Evolutionary conservation across 1,284 basidiomycete genomes (phyloP).

Genomic region (Trametes polyzona): DNA sequence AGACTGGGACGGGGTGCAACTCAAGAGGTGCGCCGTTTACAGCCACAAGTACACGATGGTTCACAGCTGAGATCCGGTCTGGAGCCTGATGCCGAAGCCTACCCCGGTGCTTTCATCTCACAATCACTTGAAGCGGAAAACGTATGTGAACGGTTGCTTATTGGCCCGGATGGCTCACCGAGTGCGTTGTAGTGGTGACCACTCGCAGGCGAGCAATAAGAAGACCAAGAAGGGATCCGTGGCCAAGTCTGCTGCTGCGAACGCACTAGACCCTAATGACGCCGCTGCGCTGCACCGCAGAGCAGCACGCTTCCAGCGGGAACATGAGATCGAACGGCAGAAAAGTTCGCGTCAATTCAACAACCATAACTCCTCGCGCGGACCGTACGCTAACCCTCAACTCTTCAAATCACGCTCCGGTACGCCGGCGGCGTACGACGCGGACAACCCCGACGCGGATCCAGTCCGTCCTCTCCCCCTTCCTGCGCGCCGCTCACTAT

Average conservation of each 20-base stretch:
- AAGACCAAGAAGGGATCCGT: slow-evolving; percentile 66
- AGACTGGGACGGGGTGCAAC: slow-evolving; percentile 83
- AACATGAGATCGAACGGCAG: slow-evolving; percentile 79
- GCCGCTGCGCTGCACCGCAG: slow-evolving; percentile 68
- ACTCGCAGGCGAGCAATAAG: slow-evolving; percentile 47
- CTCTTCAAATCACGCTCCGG: slow-evolving; percentile 53
- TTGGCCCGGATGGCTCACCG: neutral
- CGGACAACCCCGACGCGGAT: slow-evolving; percentile 72
- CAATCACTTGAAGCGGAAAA: slow-evolving; percentile 69
- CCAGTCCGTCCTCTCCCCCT: slow-evolving; percentile 51
- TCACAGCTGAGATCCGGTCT: slow-evolving; percentile 27
- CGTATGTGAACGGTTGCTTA: slow-evolving; percentile 38
- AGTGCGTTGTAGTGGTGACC: slow-evolving; percentile 19
- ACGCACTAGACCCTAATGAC: slow-evolving; percentile 60
- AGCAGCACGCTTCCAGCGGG: slow-evolving; percentile 78
- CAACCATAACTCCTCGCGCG: slow-evolving; percentile 35
- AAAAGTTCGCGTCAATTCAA: slow-evolving; percentile 46
- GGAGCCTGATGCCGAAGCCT: slow-evolving; percentile 70
- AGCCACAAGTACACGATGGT: neutral
- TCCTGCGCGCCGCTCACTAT: slow-evolving; percentile 7
- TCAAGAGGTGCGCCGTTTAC: slow-evolving; percentile 64
- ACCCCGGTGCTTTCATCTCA: slow-evolving; percentile 47
- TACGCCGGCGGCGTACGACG: slow-evolving; percentile 46
- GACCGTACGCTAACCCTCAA: slow-evolving; percentile 55
- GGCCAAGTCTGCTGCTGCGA: slow-evolving; percentile 46